Base-by-base conservation (phyloP, 2,329 filamentous ascomycete genomes). In the Leptosphaerulina australis region DNA sequence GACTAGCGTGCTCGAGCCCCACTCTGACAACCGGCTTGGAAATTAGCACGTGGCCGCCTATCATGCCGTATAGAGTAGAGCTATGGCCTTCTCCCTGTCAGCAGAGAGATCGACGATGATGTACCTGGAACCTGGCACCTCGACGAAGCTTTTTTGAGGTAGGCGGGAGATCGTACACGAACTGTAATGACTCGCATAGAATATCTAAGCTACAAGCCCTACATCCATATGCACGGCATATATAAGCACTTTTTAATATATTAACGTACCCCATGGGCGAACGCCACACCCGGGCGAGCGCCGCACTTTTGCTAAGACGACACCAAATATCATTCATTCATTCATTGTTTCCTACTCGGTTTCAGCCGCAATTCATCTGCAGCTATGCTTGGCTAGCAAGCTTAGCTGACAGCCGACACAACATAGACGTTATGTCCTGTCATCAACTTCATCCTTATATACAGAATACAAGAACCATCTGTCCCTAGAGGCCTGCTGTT, bases 341-440 rank as follows among this genome's bases (percentile, higher is more conserved):
- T n/a, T n/a, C n/a, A n/a, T n/a, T n/a, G n/a, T n/a, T n/a, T n/a
- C n/a, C n/a, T n/a, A n/a, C n/a, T n/a, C n/a, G n/a, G n/a, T n/a
- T n/a, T n/a, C n/a, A n/a, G n/a, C n/a, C n/a, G 14, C 34, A 22
- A 18, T 12, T 3, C 11, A 14, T 4, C 34, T 14, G 3, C 17
- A 38, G n/a, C 33, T 33, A 41, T 41, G 33, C 33, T 25, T 40
- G 14, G 3, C n/a, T 38, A 47, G 44, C 26, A 73, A 72, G 6
- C 48, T 15, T 12, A 29, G 6, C 11, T 18, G 17, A 15, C 30
- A 33, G 30, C 18, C 2, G n/a, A n/a, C n/a, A n/a, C n/a, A n/a
- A n/a, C n/a, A n/a, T n/a, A n/a, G n/a, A n/a, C n/a, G n/a, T n/a
- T n/a, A n/a, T n/a, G n/a, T n/a, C n/a, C n/a, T n/a, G n/a, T n/a